A percentile compares a stretch with the other conserved stretches of the same genome.
These are phyloP conservation scores for Silene noctiflora DNA, from an alignment of 179 eudicot genomes.

Conservation along the genomic window DNA sequence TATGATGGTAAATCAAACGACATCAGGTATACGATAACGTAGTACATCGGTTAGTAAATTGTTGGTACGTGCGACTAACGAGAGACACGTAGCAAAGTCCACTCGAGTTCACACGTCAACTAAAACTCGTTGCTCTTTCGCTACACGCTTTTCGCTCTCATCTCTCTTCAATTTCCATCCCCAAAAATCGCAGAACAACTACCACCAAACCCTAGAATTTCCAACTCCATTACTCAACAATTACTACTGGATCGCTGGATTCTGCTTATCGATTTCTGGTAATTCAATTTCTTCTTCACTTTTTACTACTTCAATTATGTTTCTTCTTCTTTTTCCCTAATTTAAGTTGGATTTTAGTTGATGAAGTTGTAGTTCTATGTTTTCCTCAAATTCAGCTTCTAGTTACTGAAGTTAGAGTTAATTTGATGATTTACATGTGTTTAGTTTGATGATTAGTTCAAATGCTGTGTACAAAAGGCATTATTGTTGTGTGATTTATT, in stretches of 20 bases:
- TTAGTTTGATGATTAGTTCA: not conserved
- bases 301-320: not conserved
- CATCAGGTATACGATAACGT: no score
- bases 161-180: not conserved
- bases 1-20: no score
- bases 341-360: not conserved
- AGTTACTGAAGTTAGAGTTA: no score
- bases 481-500: not conserved
- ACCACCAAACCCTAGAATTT: constrained; percentile 6
- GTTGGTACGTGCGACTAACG: not conserved
- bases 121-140: not conserved
- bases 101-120: not conserved
- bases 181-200: constrained; percentile 2
- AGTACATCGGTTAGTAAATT: no score
- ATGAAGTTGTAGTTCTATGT: not conserved
- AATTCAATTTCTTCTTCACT: not conserved
- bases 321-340: not conserved
- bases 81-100: not conserved
- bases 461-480: not conserved
- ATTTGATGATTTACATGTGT: no score
- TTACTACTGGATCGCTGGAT: not conserved
- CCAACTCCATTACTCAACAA: not conserved
- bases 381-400: not conserved
- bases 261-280: not conserved
- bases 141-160: not conserved